Conservation (phyloP, 1,284 basidiomycete genomes). For the Cryptococcus sp. region DNA sequence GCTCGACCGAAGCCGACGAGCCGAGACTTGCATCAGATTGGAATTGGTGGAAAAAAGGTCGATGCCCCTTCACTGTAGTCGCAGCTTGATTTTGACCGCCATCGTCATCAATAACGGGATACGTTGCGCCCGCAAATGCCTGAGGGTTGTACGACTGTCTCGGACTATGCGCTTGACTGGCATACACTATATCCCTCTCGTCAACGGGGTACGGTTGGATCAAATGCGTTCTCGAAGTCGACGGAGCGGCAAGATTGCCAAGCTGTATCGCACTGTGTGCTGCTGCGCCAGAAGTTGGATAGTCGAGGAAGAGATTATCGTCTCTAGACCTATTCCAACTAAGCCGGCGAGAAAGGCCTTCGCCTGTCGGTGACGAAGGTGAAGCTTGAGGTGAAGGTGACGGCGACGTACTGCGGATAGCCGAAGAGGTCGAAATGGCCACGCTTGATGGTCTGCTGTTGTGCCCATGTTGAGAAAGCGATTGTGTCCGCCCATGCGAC, state of each 20-base stretch:
- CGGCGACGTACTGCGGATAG: slow-evolving; percentile 18
- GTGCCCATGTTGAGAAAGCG: background rate
- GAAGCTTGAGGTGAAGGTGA: slow-evolving; percentile 32
- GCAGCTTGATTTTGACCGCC: no score
- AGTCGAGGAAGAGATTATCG: slow-evolving; percentile 7
- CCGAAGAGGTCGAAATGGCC: slow-evolving; percentile 32
- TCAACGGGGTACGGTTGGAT: slow-evolving; percentile 1
- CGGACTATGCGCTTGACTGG: no score
- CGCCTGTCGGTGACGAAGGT: slow-evolving; percentile 26
- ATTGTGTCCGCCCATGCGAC: slow-evolving; percentile 1
- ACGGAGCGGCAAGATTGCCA: background rate
- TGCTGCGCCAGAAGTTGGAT: slow-evolving; percentile 1
- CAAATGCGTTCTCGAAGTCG: slow-evolving; percentile 11
- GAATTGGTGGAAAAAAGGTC: slow-evolving; percentile 6
- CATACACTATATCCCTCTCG: slow-evolving; percentile 1
- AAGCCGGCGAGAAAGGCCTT: slow-evolving; percentile 34
- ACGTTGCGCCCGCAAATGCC: no score
- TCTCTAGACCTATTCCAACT: slow-evolving; percentile 35
- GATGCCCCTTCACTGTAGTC: no score
- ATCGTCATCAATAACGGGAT: no score
- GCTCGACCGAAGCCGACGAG: background rate
- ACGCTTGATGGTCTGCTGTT: slow-evolving; percentile 12
- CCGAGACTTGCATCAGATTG: slow-evolving; percentile 14
- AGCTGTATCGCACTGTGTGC: background rate
- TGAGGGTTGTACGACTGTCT: no score